Evolutionary conservation across 768 basidiomycete genomes (phyloP).

Genomic region (Tylopilus balloui): DNA sequence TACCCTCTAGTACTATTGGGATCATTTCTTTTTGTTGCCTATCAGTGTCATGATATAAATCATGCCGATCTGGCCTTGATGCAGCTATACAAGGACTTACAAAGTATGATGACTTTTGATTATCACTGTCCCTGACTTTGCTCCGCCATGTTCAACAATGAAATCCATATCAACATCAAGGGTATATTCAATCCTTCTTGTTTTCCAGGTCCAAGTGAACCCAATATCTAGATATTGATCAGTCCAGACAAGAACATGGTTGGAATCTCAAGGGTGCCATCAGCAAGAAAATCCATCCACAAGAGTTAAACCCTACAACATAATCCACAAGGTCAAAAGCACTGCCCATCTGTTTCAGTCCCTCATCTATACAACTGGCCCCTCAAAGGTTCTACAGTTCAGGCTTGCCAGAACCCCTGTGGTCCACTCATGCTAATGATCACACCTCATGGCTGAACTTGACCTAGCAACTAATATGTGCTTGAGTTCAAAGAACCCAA

Average conservation of each 20-base stretch:
- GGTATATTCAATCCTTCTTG: slow-evolving; percentile 34
- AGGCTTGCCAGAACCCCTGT: slow-evolving; percentile 83
- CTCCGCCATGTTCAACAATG: slow-evolving; percentile 50
- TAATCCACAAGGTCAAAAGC: slow-evolving; percentile 93
- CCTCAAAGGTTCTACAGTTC: slow-evolving; percentile 73
- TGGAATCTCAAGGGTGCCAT: slow-evolving; percentile 85
- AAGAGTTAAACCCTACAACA: slow-evolving; percentile 88
- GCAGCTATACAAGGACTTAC: too few relatives aligned
- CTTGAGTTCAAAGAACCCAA: slow-evolving; percentile 90
- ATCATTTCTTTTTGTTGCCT: too few relatives aligned
- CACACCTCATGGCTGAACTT: slow-evolving; percentile 81
- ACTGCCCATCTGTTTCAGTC: slow-evolving; percentile 46
- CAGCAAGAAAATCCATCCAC: slow-evolving; percentile 76
- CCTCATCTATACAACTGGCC: slow-evolving; percentile 39
- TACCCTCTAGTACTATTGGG: too few relatives aligned
- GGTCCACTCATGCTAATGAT: slow-evolving; percentile 86
- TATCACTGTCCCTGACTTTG: slow-evolving; percentile 11
- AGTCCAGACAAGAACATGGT: slow-evolving; percentile 75
- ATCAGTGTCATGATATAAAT: too few relatives aligned
- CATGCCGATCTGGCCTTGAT: too few relatives aligned
- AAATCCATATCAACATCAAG: slow-evolving; percentile 71
- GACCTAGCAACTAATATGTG: slow-evolving; percentile 96
- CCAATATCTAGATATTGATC: slow-evolving; percentile 88
- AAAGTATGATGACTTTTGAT: too few relatives aligned
- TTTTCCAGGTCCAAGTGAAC: slow-evolving; percentile 75